Conservation (phyloP, 2,329 filamentous ascomycete species). For the Hypoxylon sp. region DNA sequence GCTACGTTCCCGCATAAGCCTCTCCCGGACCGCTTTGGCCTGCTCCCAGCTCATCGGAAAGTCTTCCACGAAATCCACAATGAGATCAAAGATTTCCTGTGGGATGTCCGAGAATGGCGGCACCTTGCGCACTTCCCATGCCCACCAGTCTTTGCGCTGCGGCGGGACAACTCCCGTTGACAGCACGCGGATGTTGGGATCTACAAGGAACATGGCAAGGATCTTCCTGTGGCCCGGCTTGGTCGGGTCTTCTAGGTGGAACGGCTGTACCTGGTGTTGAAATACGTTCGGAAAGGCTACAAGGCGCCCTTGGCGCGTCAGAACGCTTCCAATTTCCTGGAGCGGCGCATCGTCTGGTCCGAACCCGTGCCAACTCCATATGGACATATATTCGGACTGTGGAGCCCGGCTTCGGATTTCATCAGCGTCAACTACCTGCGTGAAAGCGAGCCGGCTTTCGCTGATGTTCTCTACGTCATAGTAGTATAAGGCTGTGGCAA, state of each 20-base stretch:
- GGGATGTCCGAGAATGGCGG: conserved; percentile 56
- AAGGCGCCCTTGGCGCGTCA: conserved; percentile 63
- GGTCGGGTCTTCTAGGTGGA: conserved; percentile 64
- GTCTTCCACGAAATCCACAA: conserved; percentile 45
- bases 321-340: conserved; percentile 64
- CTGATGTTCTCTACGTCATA: conserved; percentile 73
- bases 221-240: conserved; percentile 70
- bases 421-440: conserved; percentile 57
- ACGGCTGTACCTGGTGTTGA: conserved; percentile 67
- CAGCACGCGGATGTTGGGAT: conserved; percentile 66
- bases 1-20: conserved; percentile 48
- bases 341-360: conserved; percentile 52
- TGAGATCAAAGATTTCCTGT: conserved; percentile 49
- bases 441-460: conserved; percentile 66
- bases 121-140: conserved; percentile 42
- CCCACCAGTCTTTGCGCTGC: conserved; percentile 57
- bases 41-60: conserved; percentile 50
- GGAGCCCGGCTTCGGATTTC: conserved; percentile 47
- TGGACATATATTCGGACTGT: conserved; percentile 55
- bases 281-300: conserved; percentile 69
- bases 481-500: conserved; percentile 74
- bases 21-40: conserved; percentile 40
- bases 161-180: conserved; percentile 61
- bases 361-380: conserved; percentile 57
- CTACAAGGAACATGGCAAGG: conserved; percentile 71